Percentiles rank a stretch among this genome's conserved stretches.
Conservation (phyloP, 495 filamentous ascomycete genomes). For the Annulohypoxylon stygium region DNA sequence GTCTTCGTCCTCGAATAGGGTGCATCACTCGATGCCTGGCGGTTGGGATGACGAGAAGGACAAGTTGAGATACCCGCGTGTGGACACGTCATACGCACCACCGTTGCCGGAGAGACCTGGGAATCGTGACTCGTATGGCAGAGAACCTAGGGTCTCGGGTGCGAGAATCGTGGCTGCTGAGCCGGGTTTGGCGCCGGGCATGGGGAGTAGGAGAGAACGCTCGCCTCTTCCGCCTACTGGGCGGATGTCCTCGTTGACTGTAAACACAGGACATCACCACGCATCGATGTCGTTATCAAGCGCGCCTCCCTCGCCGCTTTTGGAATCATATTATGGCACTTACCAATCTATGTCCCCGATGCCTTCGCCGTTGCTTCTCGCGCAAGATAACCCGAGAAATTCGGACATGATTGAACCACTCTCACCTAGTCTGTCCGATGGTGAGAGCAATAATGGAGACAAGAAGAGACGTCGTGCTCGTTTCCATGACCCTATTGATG, state of each 20-base stretch:
- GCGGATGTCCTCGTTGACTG: slow-evolving; percentile 61
- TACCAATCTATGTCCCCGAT: slow-evolving; percentile 97
- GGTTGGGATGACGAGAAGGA: slow-evolving; percentile 66
- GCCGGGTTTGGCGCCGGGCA: slow-evolving; percentile 53
- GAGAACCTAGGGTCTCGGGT: slow-evolving; percentile 45
- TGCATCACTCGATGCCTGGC: slow-evolving; percentile 62
- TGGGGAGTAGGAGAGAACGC: slow-evolving; percentile 52
- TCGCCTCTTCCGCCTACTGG: slow-evolving; percentile 63
- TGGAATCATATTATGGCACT: slow-evolving; percentile 93
- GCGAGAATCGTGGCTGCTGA: slow-evolving; percentile 56
- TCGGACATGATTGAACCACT: slow-evolving; percentile 55
- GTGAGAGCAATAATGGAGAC: slow-evolving; percentile 47
- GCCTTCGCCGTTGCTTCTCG: slow-evolving; percentile 78
- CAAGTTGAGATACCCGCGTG: slow-evolving; percentile 61
- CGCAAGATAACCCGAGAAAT: slow-evolving; percentile 51
- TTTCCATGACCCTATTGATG: slow-evolving; percentile 82
- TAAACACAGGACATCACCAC: slow-evolving; percentile 57
- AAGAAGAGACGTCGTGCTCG: slow-evolving; percentile 68
- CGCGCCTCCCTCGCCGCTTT: slow-evolving; percentile 82
- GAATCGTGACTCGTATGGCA: slow-evolving; percentile 49
- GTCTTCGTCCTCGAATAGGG: slow-evolving; percentile 47
- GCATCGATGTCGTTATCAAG: slow-evolving; percentile 62
- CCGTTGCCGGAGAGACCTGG: slow-evolving; percentile 30
- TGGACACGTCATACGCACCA: slow-evolving; percentile 32
- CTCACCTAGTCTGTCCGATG: slow-evolving; percentile 60